phyloP scores from a whole-genome alignment of 306 rosid species.

The Corylus americana region DNA sequence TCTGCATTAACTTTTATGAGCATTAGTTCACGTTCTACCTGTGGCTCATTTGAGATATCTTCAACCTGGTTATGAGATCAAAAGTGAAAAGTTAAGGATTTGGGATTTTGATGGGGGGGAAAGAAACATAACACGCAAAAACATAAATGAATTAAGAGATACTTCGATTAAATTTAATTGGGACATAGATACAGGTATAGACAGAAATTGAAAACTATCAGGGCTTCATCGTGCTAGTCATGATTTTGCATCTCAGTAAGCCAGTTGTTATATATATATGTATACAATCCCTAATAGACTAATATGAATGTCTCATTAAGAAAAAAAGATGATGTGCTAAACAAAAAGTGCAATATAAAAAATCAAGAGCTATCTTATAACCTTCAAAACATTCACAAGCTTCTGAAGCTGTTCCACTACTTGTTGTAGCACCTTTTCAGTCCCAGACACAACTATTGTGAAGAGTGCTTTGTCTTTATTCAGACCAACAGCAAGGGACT shows the following conservation, averaged over 20 bases:
- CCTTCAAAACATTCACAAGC: conserved; percentile 78
- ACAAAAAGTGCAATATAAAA: not conserved
- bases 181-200: not conserved
- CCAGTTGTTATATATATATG: not conserved
- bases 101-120: not conserved
- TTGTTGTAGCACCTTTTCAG: conserved; percentile 57
- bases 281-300: not conserved
- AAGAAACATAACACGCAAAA: not conserved
- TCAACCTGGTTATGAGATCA: conserved; percentile 51
- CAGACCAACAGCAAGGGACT: conserved; percentile 82
- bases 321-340: not conserved
- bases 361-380: conserved; percentile 3
- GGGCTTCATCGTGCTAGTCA: not conserved
- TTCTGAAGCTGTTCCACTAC: conserved; percentile 78
- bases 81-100: not conserved
- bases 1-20: conserved; percentile 65
- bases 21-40: conserved; percentile 81
- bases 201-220: not conserved
- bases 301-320: not conserved
- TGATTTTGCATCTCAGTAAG: not conserved
- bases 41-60: conserved; percentile 70
- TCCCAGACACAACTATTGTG: conserved; percentile 73
- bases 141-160: not conserved
- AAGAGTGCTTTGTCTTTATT: conserved; percentile 76
- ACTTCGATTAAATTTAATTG: not conserved